These are phyloP conservation scores for Rhexocercosporidium sp. DNA, from an alignment of 2,329 filamentous ascomycete species.

Conservation along the genomic window DNA sequence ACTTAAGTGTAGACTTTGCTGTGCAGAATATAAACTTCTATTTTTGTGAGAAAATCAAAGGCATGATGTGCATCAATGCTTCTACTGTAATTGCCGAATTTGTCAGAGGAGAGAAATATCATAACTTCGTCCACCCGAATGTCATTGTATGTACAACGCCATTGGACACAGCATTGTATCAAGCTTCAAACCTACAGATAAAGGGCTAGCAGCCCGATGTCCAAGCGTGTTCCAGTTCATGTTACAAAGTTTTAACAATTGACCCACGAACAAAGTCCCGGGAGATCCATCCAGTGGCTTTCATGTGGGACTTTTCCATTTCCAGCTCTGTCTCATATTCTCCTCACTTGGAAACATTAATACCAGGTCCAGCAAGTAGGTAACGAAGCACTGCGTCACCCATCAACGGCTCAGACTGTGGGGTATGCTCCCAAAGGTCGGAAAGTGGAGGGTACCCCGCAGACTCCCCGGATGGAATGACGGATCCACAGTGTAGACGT, in stretches of 20 bases:
- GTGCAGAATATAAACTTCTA: too few species aligned
- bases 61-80: not conserved
- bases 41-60: too few species aligned
- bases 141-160: too few species aligned
- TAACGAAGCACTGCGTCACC: not conserved
- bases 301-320: slow-evolving; percentile 1
- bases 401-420: not conserved
- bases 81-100: too few species aligned
- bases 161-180: too few species aligned
- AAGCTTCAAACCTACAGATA: too few species aligned
- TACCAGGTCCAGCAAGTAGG: not conserved
- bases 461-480: not conserved
- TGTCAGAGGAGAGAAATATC: too few species aligned
- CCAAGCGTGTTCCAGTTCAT: not conserved
- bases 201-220: not conserved
- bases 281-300: not conserved
- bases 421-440: not conserved
- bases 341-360: not conserved
- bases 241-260: not conserved
- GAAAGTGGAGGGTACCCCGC: not conserved
- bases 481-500: not conserved
- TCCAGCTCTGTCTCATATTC: not conserved
- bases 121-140: too few species aligned
- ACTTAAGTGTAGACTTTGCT: too few species aligned
- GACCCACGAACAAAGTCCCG: slow-evolving; percentile 15